Conservation (phyloP, 345 rosid species). For the Psidium friedrichsthalianum region DNA sequence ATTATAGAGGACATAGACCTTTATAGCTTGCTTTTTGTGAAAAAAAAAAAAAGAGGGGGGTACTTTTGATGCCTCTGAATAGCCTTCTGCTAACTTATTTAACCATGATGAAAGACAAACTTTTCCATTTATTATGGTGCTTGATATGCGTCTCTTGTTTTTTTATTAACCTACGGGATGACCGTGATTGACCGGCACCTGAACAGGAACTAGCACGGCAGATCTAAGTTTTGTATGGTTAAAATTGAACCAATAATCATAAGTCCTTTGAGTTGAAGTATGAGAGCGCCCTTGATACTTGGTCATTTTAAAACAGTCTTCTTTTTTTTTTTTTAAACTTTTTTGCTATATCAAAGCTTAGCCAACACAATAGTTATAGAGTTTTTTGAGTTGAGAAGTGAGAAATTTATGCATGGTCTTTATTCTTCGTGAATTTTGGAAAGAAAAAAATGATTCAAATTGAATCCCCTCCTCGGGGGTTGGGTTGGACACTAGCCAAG, state of each 20-base stretch:
- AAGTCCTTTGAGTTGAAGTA: background rate
- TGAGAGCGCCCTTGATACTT: background rate
- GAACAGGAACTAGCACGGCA: background rate
- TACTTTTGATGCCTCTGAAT: background rate
- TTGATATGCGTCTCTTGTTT: background rate
- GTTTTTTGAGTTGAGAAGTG: background rate
- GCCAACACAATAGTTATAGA: background rate
- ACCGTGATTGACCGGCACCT: background rate
- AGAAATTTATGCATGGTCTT: background rate
- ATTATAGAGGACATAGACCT: background rate
- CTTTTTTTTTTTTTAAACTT: background rate
- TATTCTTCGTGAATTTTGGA: background rate
- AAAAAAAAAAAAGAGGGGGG: background rate
- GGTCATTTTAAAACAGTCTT: background rate
- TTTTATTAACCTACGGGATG: background rate
- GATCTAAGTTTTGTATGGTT: background rate
- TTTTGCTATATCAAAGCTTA: background rate
- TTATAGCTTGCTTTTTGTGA: background rate
- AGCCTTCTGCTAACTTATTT: background rate
- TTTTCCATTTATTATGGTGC: background rate
- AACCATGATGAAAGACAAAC: background rate
- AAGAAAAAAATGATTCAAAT: background rate
- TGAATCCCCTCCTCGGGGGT: background rate
- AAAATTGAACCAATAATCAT: background rate
- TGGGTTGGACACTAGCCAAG: conserved; percentile 1